Conservation (phyloP, 2,329 filamentous ascomycete genomes). For the Venturia oleaginea region DNA sequence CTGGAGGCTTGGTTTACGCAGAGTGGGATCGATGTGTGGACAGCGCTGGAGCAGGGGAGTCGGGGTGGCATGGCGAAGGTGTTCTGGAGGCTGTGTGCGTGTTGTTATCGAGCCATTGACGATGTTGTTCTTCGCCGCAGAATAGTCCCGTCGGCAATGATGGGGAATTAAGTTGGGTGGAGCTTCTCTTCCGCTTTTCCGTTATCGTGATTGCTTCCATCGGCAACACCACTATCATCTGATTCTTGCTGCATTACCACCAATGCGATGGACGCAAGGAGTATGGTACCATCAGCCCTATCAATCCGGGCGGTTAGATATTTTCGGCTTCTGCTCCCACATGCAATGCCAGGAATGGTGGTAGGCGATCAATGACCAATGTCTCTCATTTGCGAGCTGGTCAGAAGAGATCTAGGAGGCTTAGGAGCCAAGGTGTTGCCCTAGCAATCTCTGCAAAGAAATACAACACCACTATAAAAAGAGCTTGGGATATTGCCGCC, state of each 20-base stretch:
- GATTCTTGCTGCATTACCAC: not conserved
- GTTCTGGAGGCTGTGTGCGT: not conserved
- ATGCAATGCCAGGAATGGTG: not conserved
- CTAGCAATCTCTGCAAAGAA: not conserved
- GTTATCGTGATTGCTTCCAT: not conserved
- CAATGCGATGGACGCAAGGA: not conserved
- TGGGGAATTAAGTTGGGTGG: not conserved
- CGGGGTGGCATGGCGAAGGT: not conserved
- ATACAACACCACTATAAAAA: not conserved
- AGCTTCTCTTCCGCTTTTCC: not conserved
- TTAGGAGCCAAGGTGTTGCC: too few relatives aligned
- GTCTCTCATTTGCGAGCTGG: not conserved
- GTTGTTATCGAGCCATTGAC: not conserved
- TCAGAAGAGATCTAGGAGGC: not conserved
- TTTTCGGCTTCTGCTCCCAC: not conserved
- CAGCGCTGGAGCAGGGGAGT: not conserved
- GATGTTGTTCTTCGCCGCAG: not conserved
- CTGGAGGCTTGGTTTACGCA: not conserved
- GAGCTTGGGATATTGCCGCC: not conserved
- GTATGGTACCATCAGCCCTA: not conserved
- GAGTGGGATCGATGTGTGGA: not conserved
- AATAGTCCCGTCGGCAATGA: not conserved
- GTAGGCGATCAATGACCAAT: not conserved
- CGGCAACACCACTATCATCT: not conserved
- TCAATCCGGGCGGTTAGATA: not conserved